These are phyloP conservation scores for Schoenoplectus triqueter DNA, from an alignment of 202 grass and related monocot species.

Conservation along the genomic window DNA sequence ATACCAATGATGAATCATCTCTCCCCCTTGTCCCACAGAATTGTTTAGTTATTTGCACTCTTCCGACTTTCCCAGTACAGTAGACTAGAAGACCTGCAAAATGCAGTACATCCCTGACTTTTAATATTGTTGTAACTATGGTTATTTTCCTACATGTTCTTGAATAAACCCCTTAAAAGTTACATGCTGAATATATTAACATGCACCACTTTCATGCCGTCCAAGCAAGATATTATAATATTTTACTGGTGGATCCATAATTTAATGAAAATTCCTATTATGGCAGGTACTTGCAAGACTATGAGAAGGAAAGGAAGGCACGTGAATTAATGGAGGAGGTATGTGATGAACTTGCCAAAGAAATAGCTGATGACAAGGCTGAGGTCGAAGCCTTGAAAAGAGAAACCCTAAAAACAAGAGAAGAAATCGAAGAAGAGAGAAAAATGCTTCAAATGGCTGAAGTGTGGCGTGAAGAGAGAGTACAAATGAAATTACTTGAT, in stretches of 20 bases:
- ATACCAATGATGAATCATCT: neutral
- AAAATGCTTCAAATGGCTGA: constrained; percentile 98
- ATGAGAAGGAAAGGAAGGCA: constrained; percentile 79
- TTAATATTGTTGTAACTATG: constrained; percentile 6
- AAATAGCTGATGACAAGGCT: constrained; percentile 86
- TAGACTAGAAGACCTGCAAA: neutral
- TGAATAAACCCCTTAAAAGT: neutral
- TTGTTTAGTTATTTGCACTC: neutral
- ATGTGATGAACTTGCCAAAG: constrained; percentile 84
- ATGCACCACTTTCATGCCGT: neutral
- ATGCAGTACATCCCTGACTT: neutral
- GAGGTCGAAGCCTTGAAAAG: constrained; percentile 80
- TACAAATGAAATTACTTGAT: constrained; percentile 95
- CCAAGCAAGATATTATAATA: neutral
- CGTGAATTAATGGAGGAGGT: constrained; percentile 93
- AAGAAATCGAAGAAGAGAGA: constrained; percentile 89
- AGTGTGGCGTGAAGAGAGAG: constrained; percentile 98
- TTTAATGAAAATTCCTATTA: constrained; percentile 14
- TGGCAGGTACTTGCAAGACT: constrained; percentile 62
- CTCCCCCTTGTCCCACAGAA: neutral
- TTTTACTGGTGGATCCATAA: neutral
- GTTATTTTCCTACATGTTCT: neutral
- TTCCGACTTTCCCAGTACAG: neutral
- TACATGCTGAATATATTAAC: neutral
- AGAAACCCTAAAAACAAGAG: constrained; percentile 73